Conservation (phyloP, 345 rosid species). For the Hevea brasiliensis region DNA sequence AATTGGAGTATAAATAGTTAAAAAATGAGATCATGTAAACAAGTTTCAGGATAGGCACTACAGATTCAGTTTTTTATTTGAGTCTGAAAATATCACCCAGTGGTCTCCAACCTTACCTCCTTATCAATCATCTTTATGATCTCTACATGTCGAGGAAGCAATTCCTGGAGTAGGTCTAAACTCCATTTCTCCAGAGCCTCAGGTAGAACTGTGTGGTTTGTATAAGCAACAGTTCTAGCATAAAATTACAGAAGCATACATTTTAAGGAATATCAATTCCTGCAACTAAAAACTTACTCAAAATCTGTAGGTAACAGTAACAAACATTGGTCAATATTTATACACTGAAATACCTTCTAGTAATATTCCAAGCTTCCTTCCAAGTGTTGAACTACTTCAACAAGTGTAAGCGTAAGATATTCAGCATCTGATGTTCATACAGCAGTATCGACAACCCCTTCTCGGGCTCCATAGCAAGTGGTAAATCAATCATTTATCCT, state of each 20-base stretch:
- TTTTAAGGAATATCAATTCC: not conserved
- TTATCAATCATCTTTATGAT: constrained; percentile 48
- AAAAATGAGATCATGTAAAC: no score
- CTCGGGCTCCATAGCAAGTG: no score
- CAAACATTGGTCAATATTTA: not conserved
- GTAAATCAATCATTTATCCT: no score
- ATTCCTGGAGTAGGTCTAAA: constrained; percentile 45
- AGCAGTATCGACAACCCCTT: no score
- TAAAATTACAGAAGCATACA: not conserved
- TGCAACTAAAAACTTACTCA: not conserved
- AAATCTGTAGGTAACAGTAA: not conserved
- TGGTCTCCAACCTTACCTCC: constrained; percentile 30
- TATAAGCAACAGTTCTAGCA: constrained; percentile 52
- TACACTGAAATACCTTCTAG: constrained; percentile 33
- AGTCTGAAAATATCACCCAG: not conserved
- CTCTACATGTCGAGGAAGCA: constrained; percentile 57
- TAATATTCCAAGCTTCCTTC: constrained; percentile 52
- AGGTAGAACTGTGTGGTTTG: constrained; percentile 54
- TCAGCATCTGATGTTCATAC: no score
- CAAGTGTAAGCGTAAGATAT: no score
- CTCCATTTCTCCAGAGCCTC: constrained; percentile 63
- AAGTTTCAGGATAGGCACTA: no score
- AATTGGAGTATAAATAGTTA: not conserved
- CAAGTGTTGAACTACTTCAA: no score
- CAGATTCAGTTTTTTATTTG: not conserved